Evolutionary conservation across 75 land plant genomes (phyloP).

Genomic region (Pseudotsuga menziesii): DNA sequence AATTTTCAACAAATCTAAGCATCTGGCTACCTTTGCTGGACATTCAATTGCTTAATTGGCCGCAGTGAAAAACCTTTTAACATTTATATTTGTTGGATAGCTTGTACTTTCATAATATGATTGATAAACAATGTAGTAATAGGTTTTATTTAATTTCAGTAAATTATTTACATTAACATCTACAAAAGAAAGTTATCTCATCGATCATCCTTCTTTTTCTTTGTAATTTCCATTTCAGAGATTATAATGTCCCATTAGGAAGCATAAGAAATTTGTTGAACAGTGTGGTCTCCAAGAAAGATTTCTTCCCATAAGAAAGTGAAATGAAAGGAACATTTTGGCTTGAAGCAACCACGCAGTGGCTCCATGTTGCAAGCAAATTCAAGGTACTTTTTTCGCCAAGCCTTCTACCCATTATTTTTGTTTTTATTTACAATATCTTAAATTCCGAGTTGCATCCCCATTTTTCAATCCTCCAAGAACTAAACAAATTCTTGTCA

Average conservation of each 20-base stretch:
- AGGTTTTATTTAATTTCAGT: too few relatives aligned
- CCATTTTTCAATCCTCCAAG: not conserved
- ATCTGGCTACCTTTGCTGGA: not conserved
- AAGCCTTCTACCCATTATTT: not conserved
- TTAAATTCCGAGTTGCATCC: not conserved
- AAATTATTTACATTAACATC: too few relatives aligned
- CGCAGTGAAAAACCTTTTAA: not conserved
- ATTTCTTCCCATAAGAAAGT: slow-evolving; percentile 41
- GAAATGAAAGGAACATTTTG: too few relatives aligned
- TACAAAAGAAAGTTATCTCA: too few relatives aligned
- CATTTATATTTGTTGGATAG: not conserved
- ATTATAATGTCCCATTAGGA: slow-evolving; percentile 35
- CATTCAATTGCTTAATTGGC: too few relatives aligned
- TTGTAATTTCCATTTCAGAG: slow-evolving; percentile 33
- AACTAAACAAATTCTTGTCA: not conserved
- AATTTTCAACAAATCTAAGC: not conserved
- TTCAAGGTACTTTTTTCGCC: slow-evolving; percentile 30
- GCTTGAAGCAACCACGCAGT: slow-evolving; percentile 13
- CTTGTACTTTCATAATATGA: not conserved
- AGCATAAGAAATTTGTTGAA: slow-evolving; percentile 40
- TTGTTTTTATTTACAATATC: too few relatives aligned
- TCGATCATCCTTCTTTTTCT: too few relatives aligned
- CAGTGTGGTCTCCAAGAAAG: slow-evolving; percentile 41
- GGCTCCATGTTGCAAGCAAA: slow-evolving; percentile 29
- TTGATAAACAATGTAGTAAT: too few relatives aligned